phyloP scores from a whole-genome alignment of 768 basidiomycete species.

The Chlorophyllum brunneum region DNA sequence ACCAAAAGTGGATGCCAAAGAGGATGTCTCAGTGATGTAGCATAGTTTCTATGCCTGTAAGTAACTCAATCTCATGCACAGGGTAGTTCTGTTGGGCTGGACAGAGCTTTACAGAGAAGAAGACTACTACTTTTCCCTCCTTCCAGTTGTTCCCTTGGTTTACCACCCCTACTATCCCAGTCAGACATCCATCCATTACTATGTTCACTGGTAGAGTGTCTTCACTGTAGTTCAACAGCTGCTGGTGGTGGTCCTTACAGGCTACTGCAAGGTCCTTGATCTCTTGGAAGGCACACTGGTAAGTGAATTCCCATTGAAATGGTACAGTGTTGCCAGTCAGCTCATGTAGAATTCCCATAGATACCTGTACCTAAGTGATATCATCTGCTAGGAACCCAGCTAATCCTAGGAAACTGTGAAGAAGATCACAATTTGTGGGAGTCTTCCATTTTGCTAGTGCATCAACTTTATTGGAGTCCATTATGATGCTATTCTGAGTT shows the following conservation, averaged over 20 bases:
- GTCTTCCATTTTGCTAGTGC: constrained; percentile 20
- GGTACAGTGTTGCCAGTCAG: constrained; percentile 15
- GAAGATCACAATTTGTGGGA: constrained; percentile 17
- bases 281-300: constrained; percentile 26
- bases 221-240: constrained; percentile 16
- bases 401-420: constrained; percentile 9
- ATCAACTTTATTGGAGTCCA: constrained; percentile 37
- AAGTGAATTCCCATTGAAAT: constrained; percentile 19
- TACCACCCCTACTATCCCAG: constrained; percentile 21
- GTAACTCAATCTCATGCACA: constrained; percentile 33
- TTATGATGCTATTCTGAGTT: constrained; percentile 27
- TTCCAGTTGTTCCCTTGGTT: constrained; percentile 20
- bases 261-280: constrained; percentile 21
- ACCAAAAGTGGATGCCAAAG: constrained; percentile 25
- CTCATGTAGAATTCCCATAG: constrained; percentile 24
- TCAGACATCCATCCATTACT: constrained; percentile 24
- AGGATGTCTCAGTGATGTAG: constrained; percentile 23
- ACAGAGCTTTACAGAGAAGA: constrained; percentile 33
- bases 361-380: constrained; percentile 21
- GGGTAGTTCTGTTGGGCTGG: constrained; percentile 34
- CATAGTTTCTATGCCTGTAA: constrained; percentile 33
- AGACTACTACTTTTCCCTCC: constrained; percentile 21
- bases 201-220: constrained; percentile 20
- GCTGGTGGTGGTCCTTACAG: constrained; percentile 15
- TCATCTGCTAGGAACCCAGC: constrained; percentile 20